Evolutionary conservation across 1,284 basidiomycete genomes (phyloP).

Genomic region (Melampsora americana): DNA sequence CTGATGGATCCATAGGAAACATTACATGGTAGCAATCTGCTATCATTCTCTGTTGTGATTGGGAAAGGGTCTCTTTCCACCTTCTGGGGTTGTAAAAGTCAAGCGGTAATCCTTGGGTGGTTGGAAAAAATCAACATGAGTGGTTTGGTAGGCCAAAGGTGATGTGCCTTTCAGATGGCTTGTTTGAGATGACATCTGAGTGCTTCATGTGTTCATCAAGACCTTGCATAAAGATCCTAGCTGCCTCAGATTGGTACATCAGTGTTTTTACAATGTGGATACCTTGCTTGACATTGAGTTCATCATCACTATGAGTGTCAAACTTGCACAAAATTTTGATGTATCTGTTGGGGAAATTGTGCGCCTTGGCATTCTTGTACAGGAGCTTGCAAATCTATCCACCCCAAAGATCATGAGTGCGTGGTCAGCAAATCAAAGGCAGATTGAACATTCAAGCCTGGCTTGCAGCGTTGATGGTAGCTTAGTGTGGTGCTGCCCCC

Average conservation of each 20-base stretch:
- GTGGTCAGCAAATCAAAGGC: neutral
- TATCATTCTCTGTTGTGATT: no score
- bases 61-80: no score
- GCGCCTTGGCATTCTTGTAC: neutral
- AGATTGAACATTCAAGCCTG: neutral
- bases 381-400: neutral
- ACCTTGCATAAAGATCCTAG: neutral
- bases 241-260: neutral
- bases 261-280: conserved; percentile 2
- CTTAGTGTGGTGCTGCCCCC: no score
- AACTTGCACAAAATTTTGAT: neutral
- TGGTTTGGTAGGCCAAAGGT: neutral
- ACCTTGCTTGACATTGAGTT: neutral
- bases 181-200: neutral
- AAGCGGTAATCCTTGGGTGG: neutral
- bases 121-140: neutral
- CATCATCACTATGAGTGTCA: conserved; percentile 18
- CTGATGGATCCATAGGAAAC: no score
- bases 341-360: neutral
- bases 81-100: neutral
- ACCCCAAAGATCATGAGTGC: no score
- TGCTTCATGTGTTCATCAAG: neutral
- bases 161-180: neutral
- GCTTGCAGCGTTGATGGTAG: neutral
- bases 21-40: no score